Percentiles rank a stretch among this genome's conserved stretches.
Conservation (phyloP, 2,329 filamentous ascomycete species). For the Aspergillus sp. region DNA sequence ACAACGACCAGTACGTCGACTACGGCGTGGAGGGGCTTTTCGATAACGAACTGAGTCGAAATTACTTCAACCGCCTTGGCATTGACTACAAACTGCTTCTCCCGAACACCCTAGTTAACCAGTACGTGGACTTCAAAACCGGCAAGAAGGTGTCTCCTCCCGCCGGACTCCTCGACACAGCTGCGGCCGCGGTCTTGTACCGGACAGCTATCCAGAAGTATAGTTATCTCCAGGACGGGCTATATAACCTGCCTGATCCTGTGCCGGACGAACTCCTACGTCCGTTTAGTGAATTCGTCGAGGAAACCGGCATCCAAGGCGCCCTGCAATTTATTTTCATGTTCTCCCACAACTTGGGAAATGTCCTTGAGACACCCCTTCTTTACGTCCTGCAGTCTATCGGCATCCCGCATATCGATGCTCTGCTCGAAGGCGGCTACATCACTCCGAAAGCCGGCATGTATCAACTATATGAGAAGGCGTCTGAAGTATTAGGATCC, state of each 20-base stretch:
- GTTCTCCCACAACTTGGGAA: slow-evolving; percentile 40
- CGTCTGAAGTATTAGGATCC: slow-evolving; percentile 14
- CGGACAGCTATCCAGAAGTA: slow-evolving; percentile 8
- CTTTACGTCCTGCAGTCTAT: slow-evolving; percentile 14
- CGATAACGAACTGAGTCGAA: slow-evolving; percentile 23
- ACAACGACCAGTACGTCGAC: slow-evolving; percentile 23
- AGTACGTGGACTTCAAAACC: slow-evolving; percentile 24
- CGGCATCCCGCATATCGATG: slow-evolving; percentile 5
- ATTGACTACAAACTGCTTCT: slow-evolving; percentile 13
- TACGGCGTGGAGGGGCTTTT: slow-evolving; percentile 28
- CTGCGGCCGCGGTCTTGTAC: slow-evolving; percentile 4
- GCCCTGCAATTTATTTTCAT: slow-evolving; percentile 37
- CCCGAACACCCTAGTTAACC: slow-evolving; percentile 10
- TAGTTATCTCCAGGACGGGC: slow-evolving; percentile 3
- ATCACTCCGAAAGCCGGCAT: slow-evolving; percentile 13
- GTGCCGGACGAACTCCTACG: slow-evolving; percentile 43
- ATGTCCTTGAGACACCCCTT: slow-evolving; percentile 10
- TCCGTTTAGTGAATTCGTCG: slow-evolving; percentile 43
- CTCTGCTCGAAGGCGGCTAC: slow-evolving; percentile 9
- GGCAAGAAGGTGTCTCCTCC: slow-evolving; percentile 8
- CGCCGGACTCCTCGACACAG: not conserved
- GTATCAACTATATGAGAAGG: slow-evolving; percentile 15
- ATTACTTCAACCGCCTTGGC: slow-evolving; percentile 24
- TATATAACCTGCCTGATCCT: slow-evolving; percentile 36
- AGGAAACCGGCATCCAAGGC: slow-evolving; percentile 42